These are phyloP conservation scores for Protomyces inouyei DNA, from an alignment of 1,139 yeast species.

Conservation along the genomic window DNA sequence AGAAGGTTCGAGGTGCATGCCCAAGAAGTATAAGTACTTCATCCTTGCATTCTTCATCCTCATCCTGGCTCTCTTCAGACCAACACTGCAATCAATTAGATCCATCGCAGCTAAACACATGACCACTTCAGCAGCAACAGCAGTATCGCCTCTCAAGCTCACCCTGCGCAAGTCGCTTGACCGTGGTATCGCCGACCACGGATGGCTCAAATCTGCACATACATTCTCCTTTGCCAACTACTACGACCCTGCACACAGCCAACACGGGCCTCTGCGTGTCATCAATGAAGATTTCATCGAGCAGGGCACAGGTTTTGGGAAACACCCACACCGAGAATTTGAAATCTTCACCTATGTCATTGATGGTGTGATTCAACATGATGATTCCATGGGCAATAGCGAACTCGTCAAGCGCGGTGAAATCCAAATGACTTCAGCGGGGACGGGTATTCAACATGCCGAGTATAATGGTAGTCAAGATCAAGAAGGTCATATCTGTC, in stretches of 20 bases:
- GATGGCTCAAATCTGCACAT: constrained; percentile 25
- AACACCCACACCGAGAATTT: constrained; percentile 23
- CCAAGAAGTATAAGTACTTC: neutral
- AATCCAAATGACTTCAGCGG: constrained; percentile 25
- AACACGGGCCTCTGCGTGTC: constrained; percentile 23
- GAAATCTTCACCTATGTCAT: constrained; percentile 24
- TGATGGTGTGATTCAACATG: constrained; percentile 18
- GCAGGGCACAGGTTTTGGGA: constrained; percentile 23
- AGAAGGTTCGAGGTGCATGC: neutral
- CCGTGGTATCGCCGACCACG: constrained; percentile 26
- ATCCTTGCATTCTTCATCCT: neutral
- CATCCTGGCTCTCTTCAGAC: neutral
- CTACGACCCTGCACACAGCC: constrained; percentile 6
- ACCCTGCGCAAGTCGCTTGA: constrained; percentile 12
- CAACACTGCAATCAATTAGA: neutral
- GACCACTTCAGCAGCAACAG: neutral
- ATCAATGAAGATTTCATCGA: constrained; percentile 26
- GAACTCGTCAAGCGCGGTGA: constrained; percentile 23
- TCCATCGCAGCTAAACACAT: neutral
- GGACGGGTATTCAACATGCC: constrained; percentile 28
- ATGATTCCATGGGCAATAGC: constrained; percentile 26
- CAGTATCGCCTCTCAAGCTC: neutral
- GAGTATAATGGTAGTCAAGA: constrained; percentile 12
- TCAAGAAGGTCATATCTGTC: constrained; percentile 18
- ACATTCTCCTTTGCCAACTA: constrained; percentile 24